These are phyloP conservation scores for Globisporangium nagaii DNA, from an alignment of 352 stramenopile genomes.

Conservation along the genomic window DNA sequence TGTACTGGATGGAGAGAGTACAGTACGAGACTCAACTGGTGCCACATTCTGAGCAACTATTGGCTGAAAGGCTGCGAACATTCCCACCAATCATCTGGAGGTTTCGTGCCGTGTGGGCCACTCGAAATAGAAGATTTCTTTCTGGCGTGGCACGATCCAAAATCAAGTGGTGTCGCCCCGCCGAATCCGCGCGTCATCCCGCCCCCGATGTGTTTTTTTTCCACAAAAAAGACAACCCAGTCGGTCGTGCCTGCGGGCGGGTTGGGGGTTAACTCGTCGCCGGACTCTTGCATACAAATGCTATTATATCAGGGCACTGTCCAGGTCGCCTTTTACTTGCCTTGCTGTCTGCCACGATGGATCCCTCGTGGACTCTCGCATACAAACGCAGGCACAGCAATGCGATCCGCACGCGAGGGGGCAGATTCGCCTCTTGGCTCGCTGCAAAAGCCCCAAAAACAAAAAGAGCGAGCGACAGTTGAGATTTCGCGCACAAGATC, in stretches of 20 bases:
- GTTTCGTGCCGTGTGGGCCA: slow-evolving; percentile 10
- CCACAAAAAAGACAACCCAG: background rate
- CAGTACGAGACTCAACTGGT: too few species aligned
- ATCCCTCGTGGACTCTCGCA: too few species aligned
- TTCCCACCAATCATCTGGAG: background rate
- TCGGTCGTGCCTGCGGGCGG: background rate
- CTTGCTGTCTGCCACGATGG: too few species aligned
- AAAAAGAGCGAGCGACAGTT: slow-evolving; percentile 15
- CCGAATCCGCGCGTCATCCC: background rate
- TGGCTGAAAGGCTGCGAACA: background rate
- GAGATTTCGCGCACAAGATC: slow-evolving; percentile 15
- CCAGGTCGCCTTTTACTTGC: too few species aligned
- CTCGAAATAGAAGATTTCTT: slow-evolving; percentile 34
- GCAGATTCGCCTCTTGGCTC: background rate
- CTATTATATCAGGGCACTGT: too few species aligned
- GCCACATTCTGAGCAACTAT: background rate
- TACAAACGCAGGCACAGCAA: too few species aligned
- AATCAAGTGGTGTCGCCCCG: slow-evolving; percentile 14
- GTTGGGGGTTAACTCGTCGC: background rate
- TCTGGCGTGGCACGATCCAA: too few species aligned
- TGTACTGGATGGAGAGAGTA: too few species aligned
- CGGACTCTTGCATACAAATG: too few species aligned
- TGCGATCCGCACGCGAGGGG: too few species aligned
- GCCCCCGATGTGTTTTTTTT: background rate
- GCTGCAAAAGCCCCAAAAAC: too few species aligned